Conservation (phyloP, 73 alveolate species). For the Stentor coeruleus region DNA sequence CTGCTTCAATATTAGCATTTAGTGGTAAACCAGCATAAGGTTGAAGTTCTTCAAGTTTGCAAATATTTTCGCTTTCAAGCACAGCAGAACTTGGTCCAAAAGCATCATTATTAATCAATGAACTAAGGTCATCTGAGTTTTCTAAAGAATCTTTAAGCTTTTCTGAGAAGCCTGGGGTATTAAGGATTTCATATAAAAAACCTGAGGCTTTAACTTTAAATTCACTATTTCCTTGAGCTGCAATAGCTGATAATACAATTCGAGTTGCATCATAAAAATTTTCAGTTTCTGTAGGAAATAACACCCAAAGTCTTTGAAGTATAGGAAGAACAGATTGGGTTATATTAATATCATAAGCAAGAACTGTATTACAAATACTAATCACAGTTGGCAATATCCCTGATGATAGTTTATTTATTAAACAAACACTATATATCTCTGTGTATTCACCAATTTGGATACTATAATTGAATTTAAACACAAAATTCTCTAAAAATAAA, state of each 20-base stretch:
- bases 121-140: neutral
- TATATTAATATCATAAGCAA: neutral
- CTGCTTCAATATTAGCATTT: constrained; percentile 50
- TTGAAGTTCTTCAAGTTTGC: neutral
- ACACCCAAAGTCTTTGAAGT: neutral
- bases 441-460: neutral
- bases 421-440: neutral
- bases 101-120: neutral
- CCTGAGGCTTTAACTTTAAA: neutral
- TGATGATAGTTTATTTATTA: neutral
- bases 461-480: neutral
- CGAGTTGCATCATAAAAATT: neutral
- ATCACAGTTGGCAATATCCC: neutral
- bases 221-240: neutral
- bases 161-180: neutral
- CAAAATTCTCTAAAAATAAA: neutral
- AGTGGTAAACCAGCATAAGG: constrained; percentile 57
- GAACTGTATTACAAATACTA: neutral
- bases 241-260: neutral
- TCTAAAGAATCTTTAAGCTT: neutral
- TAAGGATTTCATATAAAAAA: neutral
- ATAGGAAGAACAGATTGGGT: neutral
- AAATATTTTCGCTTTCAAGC: neutral
- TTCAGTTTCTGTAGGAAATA: neutral
- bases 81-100: neutral